A percentile compares a stretch with the other conserved stretches of the same genome.
phyloP scores from a whole-genome alignment of 306 rosid species.

The Canavalia gladiata region DNA sequence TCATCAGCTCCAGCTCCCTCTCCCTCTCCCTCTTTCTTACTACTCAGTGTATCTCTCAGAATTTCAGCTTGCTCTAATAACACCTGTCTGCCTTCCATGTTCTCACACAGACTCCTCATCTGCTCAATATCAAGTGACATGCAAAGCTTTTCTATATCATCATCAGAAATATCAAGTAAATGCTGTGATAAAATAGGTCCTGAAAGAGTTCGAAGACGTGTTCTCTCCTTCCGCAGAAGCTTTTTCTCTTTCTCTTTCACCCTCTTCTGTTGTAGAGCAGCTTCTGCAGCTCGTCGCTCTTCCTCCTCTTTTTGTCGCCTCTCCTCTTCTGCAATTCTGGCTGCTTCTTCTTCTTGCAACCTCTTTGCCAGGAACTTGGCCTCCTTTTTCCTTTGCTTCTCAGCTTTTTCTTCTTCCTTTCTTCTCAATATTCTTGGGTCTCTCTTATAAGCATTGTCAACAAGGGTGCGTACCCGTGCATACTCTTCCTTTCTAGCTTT shows the following conservation, averaged over 20 bases:
- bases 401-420: conserved; percentile 88
- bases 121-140: conserved; percentile 66
- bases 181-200: conserved; percentile 63
- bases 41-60: conserved; percentile 65
- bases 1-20: conserved; percentile 38
- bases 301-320: conserved; percentile 76
- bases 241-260: conserved; percentile 94
- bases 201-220: conserved; percentile 81
- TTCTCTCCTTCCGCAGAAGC: conserved; percentile 89
- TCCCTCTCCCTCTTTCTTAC: conserved; percentile 43
- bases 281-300: conserved; percentile 82
- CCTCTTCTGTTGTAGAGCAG: conserved; percentile 84
- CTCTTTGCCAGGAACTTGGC: conserved; percentile 84
- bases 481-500: conserved; percentile 96
- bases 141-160: conserved; percentile 86
- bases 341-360: conserved; percentile 92
- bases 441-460: conserved; percentile 93
- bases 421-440: conserved; percentile 91
- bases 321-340: conserved; percentile 90
- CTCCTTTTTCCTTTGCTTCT: conserved; percentile 90
- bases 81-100: conserved; percentile 70
- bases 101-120: conserved; percentile 77
- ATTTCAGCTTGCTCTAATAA: conserved; percentile 62
- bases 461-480: conserved; percentile 85
- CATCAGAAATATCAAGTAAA: conserved; percentile 66